A percentile compares a stretch with the other conserved stretches of the same genome.
Evolutionary conservation across 108 stramenopile species (phyloP).

Genomic region (Skeletonema potamos): DNA sequence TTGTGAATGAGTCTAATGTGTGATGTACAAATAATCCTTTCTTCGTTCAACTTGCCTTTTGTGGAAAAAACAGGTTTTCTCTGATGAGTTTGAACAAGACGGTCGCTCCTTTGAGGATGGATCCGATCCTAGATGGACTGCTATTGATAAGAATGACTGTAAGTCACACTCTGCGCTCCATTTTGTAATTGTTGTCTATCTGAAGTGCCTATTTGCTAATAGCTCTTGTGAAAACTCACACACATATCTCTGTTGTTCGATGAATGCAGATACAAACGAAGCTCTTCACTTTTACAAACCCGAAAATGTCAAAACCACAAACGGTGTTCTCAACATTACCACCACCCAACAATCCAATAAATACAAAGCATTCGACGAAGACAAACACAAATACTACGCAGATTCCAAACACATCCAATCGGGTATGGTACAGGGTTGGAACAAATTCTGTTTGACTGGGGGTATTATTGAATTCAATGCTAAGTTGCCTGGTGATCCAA

Average conservation of each 20-base stretch:
- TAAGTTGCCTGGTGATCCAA: constrained; percentile 76
- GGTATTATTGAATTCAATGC: constrained; percentile 88
- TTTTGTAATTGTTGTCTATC: too few species aligned
- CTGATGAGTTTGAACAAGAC: constrained; percentile 91
- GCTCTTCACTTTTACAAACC: constrained; percentile 83
- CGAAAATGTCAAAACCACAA: constrained; percentile 65
- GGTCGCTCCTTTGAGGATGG: constrained; percentile 93
- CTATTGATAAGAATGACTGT: constrained; percentile 87
- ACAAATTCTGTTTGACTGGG: constrained; percentile 91
- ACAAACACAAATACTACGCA: constrained; percentile 68
- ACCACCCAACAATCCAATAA: constrained; percentile 64
- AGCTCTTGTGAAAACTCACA: too few species aligned
- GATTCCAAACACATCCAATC: constrained; percentile 80
- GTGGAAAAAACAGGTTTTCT: constrained; percentile 63
- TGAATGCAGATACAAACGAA: constrained; percentile 82
- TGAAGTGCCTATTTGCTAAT: too few species aligned
- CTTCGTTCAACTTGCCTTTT: not conserved
- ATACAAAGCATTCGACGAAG: constrained; percentile 83
- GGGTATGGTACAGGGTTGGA: constrained; percentile 90
- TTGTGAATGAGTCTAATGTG: not conserved
- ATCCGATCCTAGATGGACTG: constrained; percentile 94
- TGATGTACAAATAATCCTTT: not conserved
- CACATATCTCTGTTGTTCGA: too few species aligned
- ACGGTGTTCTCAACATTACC: constrained; percentile 73
- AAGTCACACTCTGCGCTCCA: constrained; percentile 7